These are phyloP conservation scores for Neurospora intermedia DNA, from an alignment of 495 filamentous ascomycete genomes.

Conservation along the genomic window DNA sequence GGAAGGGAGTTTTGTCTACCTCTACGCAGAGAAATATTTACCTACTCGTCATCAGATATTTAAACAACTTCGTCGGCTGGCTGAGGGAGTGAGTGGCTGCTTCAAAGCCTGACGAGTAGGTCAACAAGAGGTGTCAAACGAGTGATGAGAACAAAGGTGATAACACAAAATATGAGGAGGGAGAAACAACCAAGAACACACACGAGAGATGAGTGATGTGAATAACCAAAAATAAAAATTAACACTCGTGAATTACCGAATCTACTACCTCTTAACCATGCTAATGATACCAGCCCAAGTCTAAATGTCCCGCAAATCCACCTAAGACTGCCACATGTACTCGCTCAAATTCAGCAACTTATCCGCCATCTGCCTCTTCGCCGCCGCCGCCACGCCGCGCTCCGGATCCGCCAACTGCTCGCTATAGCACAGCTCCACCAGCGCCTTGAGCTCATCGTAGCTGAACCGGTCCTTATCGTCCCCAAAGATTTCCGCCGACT, in stretches of 20 bases:
- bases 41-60: no score
- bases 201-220: background rate
- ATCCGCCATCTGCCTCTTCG: constrained; percentile 66
- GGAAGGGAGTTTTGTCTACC: no score
- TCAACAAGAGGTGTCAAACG: no score
- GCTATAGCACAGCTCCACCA: constrained; percentile 80
- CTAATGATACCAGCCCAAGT: background rate
- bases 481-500: constrained; percentile 13
- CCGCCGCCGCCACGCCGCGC: constrained; percentile 60
- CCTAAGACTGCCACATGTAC: constrained; percentile 57
- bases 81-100: no score
- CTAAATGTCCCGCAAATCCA: background rate
- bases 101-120: no score
- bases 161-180: background rate
- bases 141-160: no score
- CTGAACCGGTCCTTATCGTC: constrained; percentile 45
- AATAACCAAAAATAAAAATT: background rate
- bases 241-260: background rate
- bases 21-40: no score
- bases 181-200: background rate
- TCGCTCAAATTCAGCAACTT: constrained; percentile 66
- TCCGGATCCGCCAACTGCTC: constrained; percentile 62
- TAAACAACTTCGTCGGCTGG: no score
- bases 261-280: background rate
- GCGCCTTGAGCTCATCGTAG: constrained; percentile 72